Base-by-base conservation (phyloP, 2,329 filamentous ascomycete genomes). In the Fusarium sp. region DNA sequence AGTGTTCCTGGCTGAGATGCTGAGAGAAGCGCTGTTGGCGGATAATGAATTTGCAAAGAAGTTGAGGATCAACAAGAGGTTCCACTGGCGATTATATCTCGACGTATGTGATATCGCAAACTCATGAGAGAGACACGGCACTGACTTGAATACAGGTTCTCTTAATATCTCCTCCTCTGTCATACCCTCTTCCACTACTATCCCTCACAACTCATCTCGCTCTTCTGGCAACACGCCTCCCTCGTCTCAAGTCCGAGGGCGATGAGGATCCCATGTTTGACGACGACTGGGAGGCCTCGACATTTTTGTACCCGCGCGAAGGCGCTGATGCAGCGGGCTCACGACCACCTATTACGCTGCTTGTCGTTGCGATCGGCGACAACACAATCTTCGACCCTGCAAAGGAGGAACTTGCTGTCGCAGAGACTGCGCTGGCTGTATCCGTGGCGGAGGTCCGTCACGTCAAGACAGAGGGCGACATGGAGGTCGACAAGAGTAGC, bases 241-340 rank as follows among this genome's bases (percentile, higher is more conserved):
- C 96, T 9, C 87, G 89, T 24, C 84, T 97, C 50, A 93, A 93
- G 77, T 97, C 94, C 2, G 92, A 97, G 78, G 88, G 88, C 58
- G 95, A 98, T 80, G 96, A 99, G 81, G 96, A 99, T 73, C 96
- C 96, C 14, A 89, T 97, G 76, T 99, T 99, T 80, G 91, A 97
- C 81, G 96, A 99, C 80, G 96, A 99, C 81, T 99, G 96, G 96
- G 93, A 91, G 67, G 91, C 91, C 17, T 89, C 94, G 1, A 85
- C 88, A 19, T 89, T 89, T 57, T 82, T 99, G 28, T 99, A 96
- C 80, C 86, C 89, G 2, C 85, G 84, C 60, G 76, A 78, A 15
- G 73, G 71, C 32, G 73, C 70, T 6, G 65, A 72, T 21, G 70
- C 75, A 19, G 70, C 68, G 3, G 72, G 73, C 0, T 76, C 82